Percentiles rank a stretch among this genome's conserved stretches.
Conservation (phyloP, 148 eudicot genomes). For the Linanthus parryae region DNA sequence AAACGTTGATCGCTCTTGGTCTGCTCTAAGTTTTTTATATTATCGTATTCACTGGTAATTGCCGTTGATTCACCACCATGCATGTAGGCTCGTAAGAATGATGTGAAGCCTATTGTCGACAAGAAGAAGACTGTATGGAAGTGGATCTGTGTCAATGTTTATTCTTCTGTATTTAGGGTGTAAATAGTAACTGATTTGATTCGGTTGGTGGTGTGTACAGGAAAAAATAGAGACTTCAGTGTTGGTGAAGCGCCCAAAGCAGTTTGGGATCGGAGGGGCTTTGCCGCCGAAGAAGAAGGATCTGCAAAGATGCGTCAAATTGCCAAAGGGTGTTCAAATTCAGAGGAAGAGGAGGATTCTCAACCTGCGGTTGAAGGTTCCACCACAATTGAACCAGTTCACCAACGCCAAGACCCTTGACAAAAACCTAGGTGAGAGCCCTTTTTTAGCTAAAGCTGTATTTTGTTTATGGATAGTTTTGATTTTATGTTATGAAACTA, state of each 20-base stretch:
- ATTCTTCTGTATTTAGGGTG: too few species aligned
- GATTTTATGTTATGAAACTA: too few species aligned
- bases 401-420: constrained; percentile 49
- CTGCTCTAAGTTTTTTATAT: background rate
- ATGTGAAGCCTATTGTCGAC: constrained; percentile 28
- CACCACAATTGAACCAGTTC: too few species aligned
- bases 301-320: constrained; percentile 44
- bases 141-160: background rate
- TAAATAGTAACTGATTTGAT: background rate
- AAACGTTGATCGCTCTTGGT: too few species aligned
- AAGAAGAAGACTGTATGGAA: constrained; percentile 31
- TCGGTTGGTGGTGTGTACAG: background rate
- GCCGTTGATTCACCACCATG: too few species aligned
- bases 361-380: too few species aligned
- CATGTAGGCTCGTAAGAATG: constrained; percentile 45
- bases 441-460: too few species aligned
- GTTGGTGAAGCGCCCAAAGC: constrained; percentile 52
- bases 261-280: constrained; percentile 57
- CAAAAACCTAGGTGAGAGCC: constrained; percentile 40
- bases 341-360: constrained; percentile 59
- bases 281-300: constrained; percentile 48
- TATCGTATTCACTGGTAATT: background rate
- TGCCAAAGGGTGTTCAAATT: constrained; percentile 42
- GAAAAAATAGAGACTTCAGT: too few species aligned
- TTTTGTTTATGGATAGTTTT: too few species aligned